phyloP scores from a whole-genome alignment of 1,284 basidiomycete species.

The Ceratobasidium sp. region DNA sequence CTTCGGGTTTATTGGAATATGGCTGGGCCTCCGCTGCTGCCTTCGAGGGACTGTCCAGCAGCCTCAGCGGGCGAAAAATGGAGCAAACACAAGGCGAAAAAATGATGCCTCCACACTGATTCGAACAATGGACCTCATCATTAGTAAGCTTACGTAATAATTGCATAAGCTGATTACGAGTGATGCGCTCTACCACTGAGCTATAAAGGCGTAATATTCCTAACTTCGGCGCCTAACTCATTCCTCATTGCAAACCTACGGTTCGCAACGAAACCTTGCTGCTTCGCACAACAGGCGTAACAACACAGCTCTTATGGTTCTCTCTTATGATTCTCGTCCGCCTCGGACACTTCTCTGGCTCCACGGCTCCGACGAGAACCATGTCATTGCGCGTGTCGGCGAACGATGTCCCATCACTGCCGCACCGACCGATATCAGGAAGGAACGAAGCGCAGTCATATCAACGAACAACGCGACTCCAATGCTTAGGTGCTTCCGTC shows the following conservation, averaged over 20 bases:
- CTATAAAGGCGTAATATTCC: too few species aligned
- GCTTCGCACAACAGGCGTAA: too few species aligned
- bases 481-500: background rate
- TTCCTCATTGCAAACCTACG: too few species aligned
- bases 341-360: background rate
- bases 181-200: slow-evolving; percentile 45
- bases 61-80: too few species aligned
- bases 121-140: slow-evolving; percentile 42
- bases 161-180: slow-evolving; percentile 15
- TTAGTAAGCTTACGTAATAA: too few species aligned
- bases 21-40: too few species aligned
- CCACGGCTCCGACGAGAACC: background rate
- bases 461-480: background rate
- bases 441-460: too few species aligned
- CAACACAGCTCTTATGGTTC: too few species aligned
- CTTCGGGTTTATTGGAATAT: too few species aligned
- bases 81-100: background rate
- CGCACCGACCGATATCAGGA: background rate
- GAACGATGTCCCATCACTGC: background rate
- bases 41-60: too few species aligned
- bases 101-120: slow-evolving; percentile 38
- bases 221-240: too few species aligned
- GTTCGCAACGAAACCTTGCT: too few species aligned
- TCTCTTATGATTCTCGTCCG: background rate
- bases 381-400: background rate